Evolutionary conservation across 176 grass and related monocot genomes (phyloP), one percentile per base, ranked within the genome.

Genomic region (Musa troglodytarum): DNA sequence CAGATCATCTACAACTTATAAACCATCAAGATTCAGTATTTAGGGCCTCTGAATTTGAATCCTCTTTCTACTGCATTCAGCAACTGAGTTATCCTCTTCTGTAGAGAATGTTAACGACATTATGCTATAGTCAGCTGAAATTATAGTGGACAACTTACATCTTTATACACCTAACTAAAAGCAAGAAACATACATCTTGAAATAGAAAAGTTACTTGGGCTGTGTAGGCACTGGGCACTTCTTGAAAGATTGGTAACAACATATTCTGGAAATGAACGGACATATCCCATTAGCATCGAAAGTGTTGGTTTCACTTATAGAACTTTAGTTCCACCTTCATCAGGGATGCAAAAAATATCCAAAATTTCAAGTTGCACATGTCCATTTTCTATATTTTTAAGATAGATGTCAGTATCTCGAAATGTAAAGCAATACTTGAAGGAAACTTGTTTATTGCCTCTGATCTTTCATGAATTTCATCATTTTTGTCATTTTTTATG

Each of bases 391-490:
- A 83, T 87, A 71, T 92, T 93, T 85, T 80, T 97, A 77, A 85
- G 89, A 83, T 97, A 90, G 93, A 88, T 92, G 85, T 90, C 90
- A 63, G 81, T 97, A 34, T 88, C 90, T 49, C 81, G 83, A 87
- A 97, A 22, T 90, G 87, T 88, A 73, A 97, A 82, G 22, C 87
- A 89, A 81, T 92, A 71, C 82, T 85, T 90, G 81, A 92, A 83
- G 14, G 87, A 88, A 78, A 75, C 52, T 57, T 78, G 54, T 97
- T 86, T 86, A 87, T 97, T 86, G 89, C 89, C 69, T 97, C 89
- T 81, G 90, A 97, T 85, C 92, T 92, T 76, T 85, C 87, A 75
- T 87, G 92, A 77, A 90, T 97, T 82, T 90, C 89, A 65, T 81
- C 74, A 28, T 87, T 97, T 71, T 72, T 97, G 22, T 92, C 93